Evolutionary conservation across 208 protist genomes (phyloP), one percentile per base, ranked within the genome.

Genomic region (Wallacemonas collosoma): DNA sequence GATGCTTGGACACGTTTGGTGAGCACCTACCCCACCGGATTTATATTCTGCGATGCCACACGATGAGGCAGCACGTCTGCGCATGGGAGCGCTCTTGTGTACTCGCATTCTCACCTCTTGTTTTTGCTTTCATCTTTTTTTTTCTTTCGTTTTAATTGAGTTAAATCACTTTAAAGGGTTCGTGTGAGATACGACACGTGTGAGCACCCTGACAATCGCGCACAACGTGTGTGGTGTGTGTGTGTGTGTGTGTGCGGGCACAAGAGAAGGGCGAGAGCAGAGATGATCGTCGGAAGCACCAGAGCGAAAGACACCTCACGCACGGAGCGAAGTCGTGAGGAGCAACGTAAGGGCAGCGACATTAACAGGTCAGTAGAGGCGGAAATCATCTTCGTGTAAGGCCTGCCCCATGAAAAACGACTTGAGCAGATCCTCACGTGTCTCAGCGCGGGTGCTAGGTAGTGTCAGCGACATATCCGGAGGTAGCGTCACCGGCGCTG

Each of bases 371-470:
- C 67, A 65, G 62, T 68, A 65, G 39, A 74, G 45, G 35, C 40
- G 64, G 43, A 86, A 86, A 62, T 87, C 81, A 51, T 83, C 81
- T 17, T 87, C 83, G 4, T 79, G 65, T 3, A 93, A 69, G 40
- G 69, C 50, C 9, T 74, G 76, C 2, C 85, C 84, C 70, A 85
- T 82, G 40, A 94, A 71, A 48, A 82, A 87, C 4, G 71, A 70
- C 47, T 90, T 82, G 2, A 94, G 69, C 26, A 89, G 55, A 55
- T 87, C 82, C 63, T 83, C 81, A 15, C 79, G 79, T 60, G 90
- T 77, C 45, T 90, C 86, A n/a, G 72, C 63, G 8, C 78, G 83
- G 57, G 81, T 90, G 15, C 76, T 76, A 2, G 89, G 89, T 41
- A 94, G 77, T 38, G 86, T n/a, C n/a, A 60, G 9, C 11, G 48